Base-by-base conservation (phyloP, 495 filamentous ascomycete species). In the Talaromyces proteolyticus region DNA sequence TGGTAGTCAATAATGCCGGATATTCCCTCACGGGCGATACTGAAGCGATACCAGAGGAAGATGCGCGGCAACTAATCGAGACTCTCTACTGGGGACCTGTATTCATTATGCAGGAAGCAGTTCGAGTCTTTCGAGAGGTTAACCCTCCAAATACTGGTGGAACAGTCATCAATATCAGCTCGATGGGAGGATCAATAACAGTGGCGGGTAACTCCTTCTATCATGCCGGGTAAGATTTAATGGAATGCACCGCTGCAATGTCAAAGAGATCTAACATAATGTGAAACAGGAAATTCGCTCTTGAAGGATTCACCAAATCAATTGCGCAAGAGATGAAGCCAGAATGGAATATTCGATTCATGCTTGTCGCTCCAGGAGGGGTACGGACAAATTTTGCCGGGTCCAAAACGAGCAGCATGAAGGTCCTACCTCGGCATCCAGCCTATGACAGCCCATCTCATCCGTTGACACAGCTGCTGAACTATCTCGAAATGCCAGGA, bases 1-100 rank as follows among this genome's bases (percentile, higher is more conserved):
- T 82, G 25, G 53, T 82, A 16, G 61, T 82, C 53, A 80, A 78
- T 55, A 81, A 82, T 47, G 77, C 78, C 1, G 79, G 70, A 16
- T 53, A 59, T 16, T n/a, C 38, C 18, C 62, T 74, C 6, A 36
- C 47, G 8, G 77, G 75, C 4, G 70, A 70, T 48, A 68, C 72
- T 14, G 78, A 81, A 56, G 63, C 59, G 20, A 58, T 75, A 17
- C 53, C 56, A 0, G 67, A 73, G 8, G 53, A 55, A 4, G 61
- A 69, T 40, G 57, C 66, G 8, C 69, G 67, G 14, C 54, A 47
- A 6, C 49, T 72, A 24, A 53, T 81, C 43, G 77, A 79, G 18
- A 73, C 75, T 39, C 71, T 76, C 57, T 83, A 78, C 67, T 81
- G 70, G 66, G 77, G 77, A 19, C 60, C 70, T 20, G 68, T 76